Conservation (phyloP, 306 rosid genomes). For the Cicer arietinum region DNA sequence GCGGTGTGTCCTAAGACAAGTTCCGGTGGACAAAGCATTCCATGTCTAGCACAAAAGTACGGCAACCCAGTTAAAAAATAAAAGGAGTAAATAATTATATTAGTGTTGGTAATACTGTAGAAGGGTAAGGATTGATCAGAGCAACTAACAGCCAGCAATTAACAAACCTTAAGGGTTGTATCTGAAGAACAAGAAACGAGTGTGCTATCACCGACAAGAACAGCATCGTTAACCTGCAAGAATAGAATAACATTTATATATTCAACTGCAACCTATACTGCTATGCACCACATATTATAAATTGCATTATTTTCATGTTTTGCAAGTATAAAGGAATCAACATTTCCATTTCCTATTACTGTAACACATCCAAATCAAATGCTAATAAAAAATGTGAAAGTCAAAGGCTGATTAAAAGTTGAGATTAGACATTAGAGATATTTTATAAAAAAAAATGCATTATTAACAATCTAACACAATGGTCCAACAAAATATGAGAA, state of each 20-base stretch:
- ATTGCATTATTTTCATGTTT: slow-evolving; percentile 2
- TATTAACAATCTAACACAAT: slow-evolving; percentile 10
- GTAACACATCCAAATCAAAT: slow-evolving; percentile 20
- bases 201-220: slow-evolving; percentile 83
- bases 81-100: slow-evolving; percentile 31
- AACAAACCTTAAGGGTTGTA: slow-evolving; percentile 88
- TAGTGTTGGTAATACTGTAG: slow-evolving; percentile 32
- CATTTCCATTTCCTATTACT: slow-evolving; percentile 9
- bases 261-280: slow-evolving; percentile 4
- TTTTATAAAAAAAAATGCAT: not conserved
- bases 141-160: slow-evolving; percentile 32
- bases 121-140: slow-evolving; percentile 10
- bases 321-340: slow-evolving; percentile 25
- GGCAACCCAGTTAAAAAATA: slow-evolving; percentile 10
- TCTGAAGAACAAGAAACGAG: slow-evolving; percentile 99
- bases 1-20: slow-evolving; percentile 80
- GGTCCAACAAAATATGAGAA: slow-evolving; percentile 4
- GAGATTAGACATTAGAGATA: slow-evolving; percentile 16
- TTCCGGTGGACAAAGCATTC: slow-evolving; percentile 79
- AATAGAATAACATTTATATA: slow-evolving; percentile 42
- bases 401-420: slow-evolving; percentile 3
- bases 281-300: slow-evolving; percentile 20
- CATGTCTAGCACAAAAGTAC: slow-evolving; percentile 65
- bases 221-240: slow-evolving; percentile 93
- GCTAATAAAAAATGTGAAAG: slow-evolving; percentile 16